A percentile compares a stretch with the other conserved stretches of the same genome.
These are phyloP conservation scores for Paratinospora sagittata DNA, from an alignment of 164 flowering plant species.

Conservation along the genomic window DNA sequence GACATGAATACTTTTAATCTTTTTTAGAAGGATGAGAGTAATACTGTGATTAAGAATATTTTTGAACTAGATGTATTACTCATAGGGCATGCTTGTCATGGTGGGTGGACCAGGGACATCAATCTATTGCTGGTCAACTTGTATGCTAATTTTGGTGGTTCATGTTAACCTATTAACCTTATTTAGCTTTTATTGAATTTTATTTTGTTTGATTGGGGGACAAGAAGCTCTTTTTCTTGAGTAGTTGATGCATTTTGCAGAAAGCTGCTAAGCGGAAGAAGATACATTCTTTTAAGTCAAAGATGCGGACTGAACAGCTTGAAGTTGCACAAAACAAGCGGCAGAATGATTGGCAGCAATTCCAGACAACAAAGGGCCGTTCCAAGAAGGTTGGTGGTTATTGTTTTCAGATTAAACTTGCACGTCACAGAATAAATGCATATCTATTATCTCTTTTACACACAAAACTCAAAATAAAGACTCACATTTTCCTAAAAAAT, in stretches of 20 bases:
- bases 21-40: no score
- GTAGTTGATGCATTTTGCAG: conserved; percentile 30
- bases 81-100: no score
- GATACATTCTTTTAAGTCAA: conserved; percentile 96
- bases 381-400: conserved; percentile 78
- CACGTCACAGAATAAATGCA: neutral
- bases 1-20: no score
- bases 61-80: neutral
- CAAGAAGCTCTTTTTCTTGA: conserved; percentile 15
- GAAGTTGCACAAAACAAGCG: conserved; percentile 93
- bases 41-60: no score
- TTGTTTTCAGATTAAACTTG: neutral
- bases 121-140: no score
- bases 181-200: neutral
- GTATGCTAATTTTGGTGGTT: no score
- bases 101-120: no score
- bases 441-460: no score
- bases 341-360: conserved; percentile 99
- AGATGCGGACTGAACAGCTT: conserved; percentile 77
- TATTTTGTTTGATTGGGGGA: neutral
- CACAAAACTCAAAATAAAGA: no score
- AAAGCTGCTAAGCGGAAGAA: conserved; percentile 89
- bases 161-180: neutral
- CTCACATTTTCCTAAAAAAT: no score
- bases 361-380: conserved; percentile 86